phyloP scores from a whole-genome alignment of 2,329 filamentous ascomycete species.

The Colletotrichum scovillei region DNA sequence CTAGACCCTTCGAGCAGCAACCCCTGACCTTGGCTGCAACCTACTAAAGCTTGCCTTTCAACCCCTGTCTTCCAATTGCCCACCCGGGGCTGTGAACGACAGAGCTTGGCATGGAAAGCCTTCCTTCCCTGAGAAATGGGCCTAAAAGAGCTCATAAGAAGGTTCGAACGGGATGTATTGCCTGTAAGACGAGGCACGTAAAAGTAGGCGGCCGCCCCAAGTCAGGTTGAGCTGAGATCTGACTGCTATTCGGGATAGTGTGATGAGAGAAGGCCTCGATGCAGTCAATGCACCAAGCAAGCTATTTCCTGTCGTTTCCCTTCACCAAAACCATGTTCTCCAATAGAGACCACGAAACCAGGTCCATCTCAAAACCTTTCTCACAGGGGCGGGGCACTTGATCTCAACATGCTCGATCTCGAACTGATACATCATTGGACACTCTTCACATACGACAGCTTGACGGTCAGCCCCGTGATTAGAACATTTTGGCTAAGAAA shows the following conservation, averaged over 20 bases:
- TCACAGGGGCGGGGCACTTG: background rate
- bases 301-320: slow-evolving; percentile 49
- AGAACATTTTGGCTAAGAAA: slow-evolving; percentile 59
- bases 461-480: slow-evolving; percentile 52
- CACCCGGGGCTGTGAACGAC: background rate
- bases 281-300: slow-evolving; percentile 51
- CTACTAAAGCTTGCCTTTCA: too few species aligned
- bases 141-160: slow-evolving; percentile 38
- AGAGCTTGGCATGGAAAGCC: background rate
- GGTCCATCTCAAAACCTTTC: background rate
- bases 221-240: background rate
- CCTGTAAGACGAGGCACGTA: slow-evolving; percentile 52
- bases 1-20: too few species aligned
- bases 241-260: slow-evolving; percentile 42
- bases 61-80: too few species aligned
- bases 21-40: too few species aligned
- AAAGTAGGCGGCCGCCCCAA: slow-evolving; percentile 42
- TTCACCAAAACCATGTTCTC: slow-evolving; percentile 7
- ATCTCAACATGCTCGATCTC: slow-evolving; percentile 55
- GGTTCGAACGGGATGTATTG: slow-evolving; percentile 49
- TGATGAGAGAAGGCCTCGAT: slow-evolving; percentile 50
- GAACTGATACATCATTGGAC: slow-evolving; percentile 65
- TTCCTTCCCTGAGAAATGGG: background rate
- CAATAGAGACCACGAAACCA: background rate
- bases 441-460: slow-evolving; percentile 58